Conservation (phyloP, 2,329 filamentous ascomycete genomes). For the Beauveria sp. region DNA sequence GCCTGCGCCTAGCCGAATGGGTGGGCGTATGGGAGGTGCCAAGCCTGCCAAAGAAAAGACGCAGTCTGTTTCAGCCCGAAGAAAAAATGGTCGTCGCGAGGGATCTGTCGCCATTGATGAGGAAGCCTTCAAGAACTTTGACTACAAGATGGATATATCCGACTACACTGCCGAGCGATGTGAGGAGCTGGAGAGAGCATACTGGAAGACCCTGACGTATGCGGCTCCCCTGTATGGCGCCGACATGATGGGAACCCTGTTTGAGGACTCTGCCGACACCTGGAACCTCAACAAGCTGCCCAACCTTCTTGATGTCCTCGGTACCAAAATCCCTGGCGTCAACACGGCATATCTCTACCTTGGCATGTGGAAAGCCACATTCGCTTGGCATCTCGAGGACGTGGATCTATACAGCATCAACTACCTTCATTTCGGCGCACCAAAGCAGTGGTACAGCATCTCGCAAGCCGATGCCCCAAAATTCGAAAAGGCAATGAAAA, state of each 20-base stretch:
- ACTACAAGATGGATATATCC: conserved; percentile 80
- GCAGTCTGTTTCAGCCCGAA: conserved; percentile 75
- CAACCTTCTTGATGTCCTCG: conserved; percentile 87
- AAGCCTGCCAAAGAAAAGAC: conserved; percentile 50
- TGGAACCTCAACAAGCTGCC: conserved; percentile 97
- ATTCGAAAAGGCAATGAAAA: conserved; percentile 93
- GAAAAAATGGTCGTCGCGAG: conserved; percentile 78
- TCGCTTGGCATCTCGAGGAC: conserved; percentile 97
- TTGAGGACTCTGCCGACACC: conserved; percentile 71
- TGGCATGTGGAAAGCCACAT: conserved; percentile 99
- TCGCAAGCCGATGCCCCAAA: conserved; percentile 88
- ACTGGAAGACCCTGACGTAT: conserved; percentile 97
- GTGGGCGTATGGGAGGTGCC: conserved; percentile 35
- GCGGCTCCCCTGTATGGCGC: conserved; percentile 92
- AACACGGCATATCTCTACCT: conserved; percentile 97
- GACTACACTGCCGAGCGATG: conserved; percentile 89
- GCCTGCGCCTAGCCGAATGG: conserved; percentile 16
- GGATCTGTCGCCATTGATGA: conserved; percentile 77
- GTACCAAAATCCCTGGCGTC: conserved; percentile 92
- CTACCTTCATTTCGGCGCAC: conserved; percentile 96
- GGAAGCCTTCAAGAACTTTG: conserved; percentile 80
- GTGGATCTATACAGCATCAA: conserved; percentile 99
- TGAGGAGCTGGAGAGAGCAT: conserved; percentile 86
- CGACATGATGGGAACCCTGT: conserved; percentile 91
- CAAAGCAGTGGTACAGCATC: conserved; percentile 99